Evolutionary conservation across 306 rosid genomes (phyloP).

Genomic region (Cercis canadensis): DNA sequence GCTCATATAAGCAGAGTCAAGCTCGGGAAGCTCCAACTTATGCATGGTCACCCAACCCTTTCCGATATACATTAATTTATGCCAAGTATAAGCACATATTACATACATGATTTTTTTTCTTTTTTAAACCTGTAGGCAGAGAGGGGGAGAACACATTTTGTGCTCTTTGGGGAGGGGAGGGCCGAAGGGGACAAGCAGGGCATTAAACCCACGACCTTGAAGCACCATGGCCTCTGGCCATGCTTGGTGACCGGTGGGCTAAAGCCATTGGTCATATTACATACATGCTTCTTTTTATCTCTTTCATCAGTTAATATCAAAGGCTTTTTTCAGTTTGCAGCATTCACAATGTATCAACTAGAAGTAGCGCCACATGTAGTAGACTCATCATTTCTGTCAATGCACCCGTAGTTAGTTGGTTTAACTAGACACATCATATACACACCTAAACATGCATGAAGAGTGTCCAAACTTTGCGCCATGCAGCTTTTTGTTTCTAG

Average conservation of each 20-base stretch:
- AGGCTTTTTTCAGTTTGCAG: too few relatives aligned
- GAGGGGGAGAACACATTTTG: too few relatives aligned
- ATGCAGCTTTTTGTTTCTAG: not conserved
- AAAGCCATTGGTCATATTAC: too few relatives aligned
- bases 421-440: too few relatives aligned
- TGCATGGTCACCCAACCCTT: conserved; percentile 1
- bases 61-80: conserved; percentile 2
- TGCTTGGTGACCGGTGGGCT: too few relatives aligned
- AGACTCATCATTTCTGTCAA: not conserved
- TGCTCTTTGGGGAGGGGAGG: too few relatives aligned
- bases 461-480: not conserved
- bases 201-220: too few relatives aligned
- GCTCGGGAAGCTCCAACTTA: conserved; percentile 14
- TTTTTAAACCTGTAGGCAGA: too few relatives aligned
- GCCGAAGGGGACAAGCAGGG: too few relatives aligned
- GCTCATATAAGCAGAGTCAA: conserved; percentile 9
- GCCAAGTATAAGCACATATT: not conserved
- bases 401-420: too few relatives aligned
- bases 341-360: too few relatives aligned
- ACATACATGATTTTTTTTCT: not conserved
- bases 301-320: not conserved
- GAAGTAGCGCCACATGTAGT: not conserved
- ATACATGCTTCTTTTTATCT: not conserved
- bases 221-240: too few relatives aligned
- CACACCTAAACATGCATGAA: not conserved